Conservation (phyloP, 805 yeast genomes). For the Nakazawaea molendinolei region DNA sequence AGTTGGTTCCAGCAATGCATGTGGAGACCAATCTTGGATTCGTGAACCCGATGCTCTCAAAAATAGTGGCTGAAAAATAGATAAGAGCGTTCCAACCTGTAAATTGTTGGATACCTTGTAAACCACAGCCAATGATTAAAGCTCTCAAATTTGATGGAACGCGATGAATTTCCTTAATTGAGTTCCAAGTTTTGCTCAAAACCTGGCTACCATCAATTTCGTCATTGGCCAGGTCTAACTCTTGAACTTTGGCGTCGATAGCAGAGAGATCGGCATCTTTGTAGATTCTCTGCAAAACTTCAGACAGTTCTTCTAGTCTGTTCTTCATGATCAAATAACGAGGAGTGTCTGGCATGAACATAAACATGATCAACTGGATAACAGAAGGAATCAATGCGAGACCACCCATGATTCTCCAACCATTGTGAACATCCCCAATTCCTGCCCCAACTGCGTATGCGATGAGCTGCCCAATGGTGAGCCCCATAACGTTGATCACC, state of each 20-base stretch:
- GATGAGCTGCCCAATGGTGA: constrained; percentile 50
- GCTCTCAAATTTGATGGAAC: constrained; percentile 43
- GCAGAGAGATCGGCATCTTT: constrained; percentile 28
- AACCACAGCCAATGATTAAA: constrained; percentile 46
- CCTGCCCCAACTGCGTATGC: constrained; percentile 50
- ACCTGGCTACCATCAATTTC: constrained; percentile 15
- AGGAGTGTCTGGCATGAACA: constrained; percentile 50
- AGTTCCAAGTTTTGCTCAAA: constrained; percentile 29
- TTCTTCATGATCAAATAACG: constrained; percentile 42
- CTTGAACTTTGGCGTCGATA: constrained; percentile 36
- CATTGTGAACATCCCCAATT: constrained; percentile 31
- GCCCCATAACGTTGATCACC: constrained; percentile 44
- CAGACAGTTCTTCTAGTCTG: constrained; percentile 30
- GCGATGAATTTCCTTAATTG: constrained; percentile 34
- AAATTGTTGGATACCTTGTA: constrained; percentile 51
- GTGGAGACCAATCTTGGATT: constrained; percentile 49
- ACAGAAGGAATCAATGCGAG: constrained; percentile 46
- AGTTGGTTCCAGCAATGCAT: constrained; percentile 49
- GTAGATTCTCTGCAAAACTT: constrained; percentile 34
- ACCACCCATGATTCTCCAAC: constrained; percentile 48
- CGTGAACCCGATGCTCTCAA: constrained; percentile 44
- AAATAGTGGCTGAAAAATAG: constrained; percentile 51
- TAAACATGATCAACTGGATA: constrained; percentile 37
- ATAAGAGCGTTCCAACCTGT: constrained; percentile 53
- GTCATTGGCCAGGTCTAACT: constrained; percentile 26